A percentile compares a stretch with the other conserved stretches of the same genome.
Conservation (phyloP, 2,329 filamentous ascomycete species). For the Claviceps quebecensis region DNA sequence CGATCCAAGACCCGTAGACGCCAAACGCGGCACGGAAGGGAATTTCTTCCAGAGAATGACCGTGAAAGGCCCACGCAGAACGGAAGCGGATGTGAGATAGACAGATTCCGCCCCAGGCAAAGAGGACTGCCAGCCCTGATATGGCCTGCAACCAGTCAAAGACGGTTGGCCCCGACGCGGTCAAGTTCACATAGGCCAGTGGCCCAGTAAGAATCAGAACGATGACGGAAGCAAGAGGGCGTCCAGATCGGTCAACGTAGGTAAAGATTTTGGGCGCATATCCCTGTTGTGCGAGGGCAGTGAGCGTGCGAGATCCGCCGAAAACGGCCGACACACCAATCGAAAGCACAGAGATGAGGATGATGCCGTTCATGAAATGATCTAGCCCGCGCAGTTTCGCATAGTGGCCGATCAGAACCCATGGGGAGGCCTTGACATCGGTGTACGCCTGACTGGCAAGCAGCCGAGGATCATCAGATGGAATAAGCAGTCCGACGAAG, state of each 20-base stretch:
- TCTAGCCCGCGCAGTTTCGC: constrained; percentile 33
- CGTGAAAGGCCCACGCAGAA: constrained; percentile 41
- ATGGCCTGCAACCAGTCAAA: constrained; percentile 53
- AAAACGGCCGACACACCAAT: constrained; percentile 41
- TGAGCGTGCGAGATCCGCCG: constrained; percentile 40
- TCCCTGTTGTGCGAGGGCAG: constrained; percentile 41
- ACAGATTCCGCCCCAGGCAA: constrained; percentile 54
- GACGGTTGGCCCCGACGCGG: constrained; percentile 32
- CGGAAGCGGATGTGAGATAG: constrained; percentile 56
- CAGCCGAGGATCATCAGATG: constrained; percentile 28
- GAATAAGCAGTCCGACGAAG: constrained; percentile 32
- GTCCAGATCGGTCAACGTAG: constrained; percentile 39
- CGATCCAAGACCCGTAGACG: constrained; percentile 47
- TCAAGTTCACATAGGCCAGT: constrained; percentile 33
- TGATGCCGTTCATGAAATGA: constrained; percentile 39
- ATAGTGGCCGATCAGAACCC: constrained; percentile 34
- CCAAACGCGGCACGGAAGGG: constrained; percentile 48
- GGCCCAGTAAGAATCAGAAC: constrained; percentile 31
- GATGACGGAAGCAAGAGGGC: constrained; percentile 32
- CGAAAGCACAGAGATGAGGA: constrained; percentile 38
- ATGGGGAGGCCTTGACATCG: constrained; percentile 30
- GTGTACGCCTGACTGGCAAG: constrained; percentile 31
- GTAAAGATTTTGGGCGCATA: constrained; percentile 39
- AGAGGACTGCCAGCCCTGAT: constrained; percentile 47
- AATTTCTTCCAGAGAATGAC: constrained; percentile 48